Conservation (phyloP, 2,329 filamentous ascomycete genomes). For the Fusarium sp. region DNA sequence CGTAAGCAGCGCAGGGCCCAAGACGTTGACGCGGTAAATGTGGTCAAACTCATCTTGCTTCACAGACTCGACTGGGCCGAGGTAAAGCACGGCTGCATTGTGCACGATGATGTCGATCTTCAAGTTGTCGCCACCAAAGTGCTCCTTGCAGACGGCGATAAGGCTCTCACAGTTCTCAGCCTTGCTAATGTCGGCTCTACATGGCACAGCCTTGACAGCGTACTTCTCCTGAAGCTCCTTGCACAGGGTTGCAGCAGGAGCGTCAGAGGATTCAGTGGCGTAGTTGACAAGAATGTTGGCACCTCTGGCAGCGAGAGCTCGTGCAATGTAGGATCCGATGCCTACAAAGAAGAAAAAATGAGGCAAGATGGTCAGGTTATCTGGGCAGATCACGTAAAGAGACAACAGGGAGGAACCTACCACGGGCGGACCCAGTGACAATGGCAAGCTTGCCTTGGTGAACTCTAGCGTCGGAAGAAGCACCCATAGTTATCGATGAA, state of each 20-base stretch:
- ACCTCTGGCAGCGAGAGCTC: slow-evolving; percentile 67
- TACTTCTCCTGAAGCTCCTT: slow-evolving; percentile 56
- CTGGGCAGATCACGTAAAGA: neutral
- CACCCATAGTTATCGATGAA: neutral
- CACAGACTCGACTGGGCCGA: slow-evolving; percentile 59
- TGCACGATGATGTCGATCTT: slow-evolving; percentile 70
- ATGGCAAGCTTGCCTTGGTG: slow-evolving; percentile 63
- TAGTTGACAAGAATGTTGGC: slow-evolving; percentile 67
- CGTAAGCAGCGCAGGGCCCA: slow-evolving; percentile 67
- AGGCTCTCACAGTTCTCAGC: slow-evolving; percentile 66
- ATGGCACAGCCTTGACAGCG: slow-evolving; percentile 62
- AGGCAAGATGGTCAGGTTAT: slow-evolving; percentile 9
- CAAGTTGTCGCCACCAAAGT: slow-evolving; percentile 57
- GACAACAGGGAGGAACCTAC: slow-evolving; percentile 44
- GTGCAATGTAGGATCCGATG: slow-evolving; percentile 67
- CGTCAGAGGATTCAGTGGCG: slow-evolving; percentile 61
- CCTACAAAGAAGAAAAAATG: slow-evolving; percentile 50
- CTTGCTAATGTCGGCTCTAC: slow-evolving; percentile 73
- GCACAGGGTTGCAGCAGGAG: slow-evolving; percentile 58
- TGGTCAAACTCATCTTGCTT: slow-evolving; percentile 63
- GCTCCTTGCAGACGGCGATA: slow-evolving; percentile 62
- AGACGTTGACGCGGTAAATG: slow-evolving; percentile 69
- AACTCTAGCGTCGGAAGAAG: slow-evolving; percentile 15
- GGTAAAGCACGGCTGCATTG: slow-evolving; percentile 66
- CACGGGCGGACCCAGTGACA: slow-evolving; percentile 64